Conservation (phyloP, 2,329 filamentous ascomycete genomes). For the Grosmannia huntii region DNA sequence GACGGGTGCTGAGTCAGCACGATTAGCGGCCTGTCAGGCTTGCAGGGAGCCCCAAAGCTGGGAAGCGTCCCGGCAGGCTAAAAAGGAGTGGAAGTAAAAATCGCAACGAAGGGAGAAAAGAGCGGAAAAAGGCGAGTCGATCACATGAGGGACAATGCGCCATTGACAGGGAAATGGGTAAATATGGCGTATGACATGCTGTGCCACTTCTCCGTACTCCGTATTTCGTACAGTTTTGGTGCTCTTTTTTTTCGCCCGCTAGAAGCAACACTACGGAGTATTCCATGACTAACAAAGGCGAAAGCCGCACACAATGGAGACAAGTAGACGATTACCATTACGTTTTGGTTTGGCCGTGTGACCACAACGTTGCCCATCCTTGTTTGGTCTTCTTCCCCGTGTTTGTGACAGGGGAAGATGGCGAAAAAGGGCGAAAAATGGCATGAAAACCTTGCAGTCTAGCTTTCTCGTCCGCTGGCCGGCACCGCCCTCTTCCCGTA, state of each 20-base stretch:
- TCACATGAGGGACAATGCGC: neutral
- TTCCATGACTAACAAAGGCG: slow-evolving; percentile 1
- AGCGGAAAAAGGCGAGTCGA: neutral
- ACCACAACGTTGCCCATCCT: neutral
- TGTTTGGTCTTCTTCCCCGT: neutral
- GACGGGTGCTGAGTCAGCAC: neutral
- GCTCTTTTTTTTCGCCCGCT: neutral
- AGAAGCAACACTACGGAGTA: neutral
- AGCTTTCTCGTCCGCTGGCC: neutral
- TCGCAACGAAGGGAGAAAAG: neutral
- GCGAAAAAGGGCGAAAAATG: neutral
- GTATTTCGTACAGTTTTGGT: neutral
- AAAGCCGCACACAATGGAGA: neutral
- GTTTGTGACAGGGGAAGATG: neutral
- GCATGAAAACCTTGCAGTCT: neutral
- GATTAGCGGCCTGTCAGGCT: neutral
- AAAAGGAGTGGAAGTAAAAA: neutral
- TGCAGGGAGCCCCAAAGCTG: neutral
- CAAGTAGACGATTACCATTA: neutral
- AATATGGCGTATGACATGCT: neutral
- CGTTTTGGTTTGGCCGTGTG: neutral
- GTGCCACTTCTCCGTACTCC: neutral
- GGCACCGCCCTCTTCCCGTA: neutral
- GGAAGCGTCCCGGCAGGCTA: neutral
- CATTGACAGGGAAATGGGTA: neutral